phyloP scores from a whole-genome alignment of 305 asterid genomes.

The Rubia tinctorum region DNA sequence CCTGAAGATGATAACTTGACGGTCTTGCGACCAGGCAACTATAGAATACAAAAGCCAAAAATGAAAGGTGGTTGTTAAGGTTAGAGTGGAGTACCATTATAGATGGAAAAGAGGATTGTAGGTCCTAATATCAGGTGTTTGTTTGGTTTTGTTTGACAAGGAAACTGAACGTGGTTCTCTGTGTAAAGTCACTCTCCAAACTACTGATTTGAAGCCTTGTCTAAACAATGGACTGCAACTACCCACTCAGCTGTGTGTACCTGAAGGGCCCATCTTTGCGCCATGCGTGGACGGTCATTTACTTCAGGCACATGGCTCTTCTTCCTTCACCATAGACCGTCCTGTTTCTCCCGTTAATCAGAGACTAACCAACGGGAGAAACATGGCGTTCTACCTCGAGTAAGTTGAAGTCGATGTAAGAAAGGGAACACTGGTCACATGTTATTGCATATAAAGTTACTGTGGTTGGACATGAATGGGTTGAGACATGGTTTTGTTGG shows the following conservation, averaged over 20 bases:
- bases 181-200: slow-evolving; percentile 9
- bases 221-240: background rate
- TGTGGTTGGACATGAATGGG: slow-evolving; percentile 18
- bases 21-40: background rate
- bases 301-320: background rate
- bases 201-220: background rate
- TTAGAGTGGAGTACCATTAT: background rate
- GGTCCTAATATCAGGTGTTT: slow-evolving; percentile 1
- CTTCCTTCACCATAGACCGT: background rate
- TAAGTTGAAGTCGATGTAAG: background rate
- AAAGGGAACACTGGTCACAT: slow-evolving; percentile 12
- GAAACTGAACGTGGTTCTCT: background rate
- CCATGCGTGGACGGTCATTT: slow-evolving; percentile 13
- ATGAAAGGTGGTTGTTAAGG: background rate
- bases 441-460: background rate
- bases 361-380: background rate
- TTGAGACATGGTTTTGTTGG: slow-evolving; percentile 14
- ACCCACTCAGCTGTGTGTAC: slow-evolving; percentile 8
- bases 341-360: background rate
- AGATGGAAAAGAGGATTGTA: background rate
- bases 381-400: background rate
- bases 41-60: background rate
- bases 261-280: slow-evolving; percentile 11
- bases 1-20: background rate
- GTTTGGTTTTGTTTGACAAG: background rate